Evolutionary conservation across 352 stramenopile species (phyloP), one percentile per base, ranked within the genome.

Genomic region (Pythium rhizo-oryzae): DNA sequence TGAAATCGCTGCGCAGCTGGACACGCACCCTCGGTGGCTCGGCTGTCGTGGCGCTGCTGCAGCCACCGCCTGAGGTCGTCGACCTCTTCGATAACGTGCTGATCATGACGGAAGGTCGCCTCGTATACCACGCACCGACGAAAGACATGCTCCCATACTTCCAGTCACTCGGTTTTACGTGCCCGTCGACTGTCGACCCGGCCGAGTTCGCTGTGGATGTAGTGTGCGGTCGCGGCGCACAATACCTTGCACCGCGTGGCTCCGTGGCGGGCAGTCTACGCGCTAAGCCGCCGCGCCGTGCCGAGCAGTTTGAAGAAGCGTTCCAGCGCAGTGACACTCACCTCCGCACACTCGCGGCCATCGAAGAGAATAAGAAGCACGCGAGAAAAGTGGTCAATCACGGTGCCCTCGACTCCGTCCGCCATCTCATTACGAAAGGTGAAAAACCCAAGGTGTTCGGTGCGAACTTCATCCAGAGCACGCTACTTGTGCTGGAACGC

Each of bases 81-180:
- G 83, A 89, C n/a, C 71, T 97, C 21, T 98, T 98, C 74, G 94
- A 98, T 67, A 87, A 98, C 61, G 65, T 98, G 8, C 84, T 97
- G 35, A 70, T 98, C 15, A 54, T 98, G 23, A 84, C 84, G 62
- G 78, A 94, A 61, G 93, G 94, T n/a, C 72, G 74, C 19, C 68
- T 98, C 15, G 79, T 98, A n/a, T 98, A 94, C 72, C 86, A 93
- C 49, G 94, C 91, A 16, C 82, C 79, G 18, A 59, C 58, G 18
- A 70, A 28, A n/a, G 75, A 77, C n/a, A 83, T 79, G 39, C 64
- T 83, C 13, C 41, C 61, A n/a, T 96, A 97, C 67, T 97, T 98
- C 71, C 60, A 72, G 8, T 49, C 51, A 19, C 63, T 89, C 23
- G 87, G 87, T 3, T 87, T 85, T 56, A 37, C 28, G 0, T 84